Conservation (phyloP, 148 eudicot genomes). For the Pharnaceum exiguum region DNA sequence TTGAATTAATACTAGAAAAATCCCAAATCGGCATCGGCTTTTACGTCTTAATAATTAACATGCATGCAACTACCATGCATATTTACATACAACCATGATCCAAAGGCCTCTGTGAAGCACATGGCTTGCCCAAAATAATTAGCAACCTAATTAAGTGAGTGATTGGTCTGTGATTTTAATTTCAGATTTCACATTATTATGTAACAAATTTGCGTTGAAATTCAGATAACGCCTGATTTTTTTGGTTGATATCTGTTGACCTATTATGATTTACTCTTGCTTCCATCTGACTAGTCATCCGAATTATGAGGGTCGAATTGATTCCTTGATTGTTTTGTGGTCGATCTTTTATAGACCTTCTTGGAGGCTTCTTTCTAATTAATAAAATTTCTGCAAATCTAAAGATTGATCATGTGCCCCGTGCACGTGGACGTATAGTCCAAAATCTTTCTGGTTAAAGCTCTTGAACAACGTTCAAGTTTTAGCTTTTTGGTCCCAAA, state of each 20-base stretch:
- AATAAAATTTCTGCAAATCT: conserved; percentile 19
- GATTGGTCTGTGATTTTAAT: background rate
- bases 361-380: conserved; percentile 13
- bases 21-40: background rate
- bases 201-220: conserved; percentile 3
- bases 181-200: background rate
- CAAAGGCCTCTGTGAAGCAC: conserved; percentile 10
- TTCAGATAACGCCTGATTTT: conserved; percentile 21
- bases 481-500: background rate
- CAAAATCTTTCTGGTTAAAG: conserved; percentile 2
- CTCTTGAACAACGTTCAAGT: background rate
- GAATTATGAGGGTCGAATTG: conserved; percentile 6
- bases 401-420: conserved; percentile 23
- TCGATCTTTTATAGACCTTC: background rate
- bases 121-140: conserved; percentile 9
- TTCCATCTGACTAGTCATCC: background rate
- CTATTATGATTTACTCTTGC: background rate
- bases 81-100: conserved; percentile 17
- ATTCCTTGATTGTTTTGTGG: background rate
- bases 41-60: conserved; percentile 7
- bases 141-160: background rate
- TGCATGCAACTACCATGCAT: conserved; percentile 7
- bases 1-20: background rate
- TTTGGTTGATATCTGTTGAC: conserved; percentile 18
- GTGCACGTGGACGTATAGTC: conserved; percentile 20